Evolutionary conservation across 2,329 filamentous ascomycete species (phyloP).

Genomic region (Eurotiales sp.): DNA sequence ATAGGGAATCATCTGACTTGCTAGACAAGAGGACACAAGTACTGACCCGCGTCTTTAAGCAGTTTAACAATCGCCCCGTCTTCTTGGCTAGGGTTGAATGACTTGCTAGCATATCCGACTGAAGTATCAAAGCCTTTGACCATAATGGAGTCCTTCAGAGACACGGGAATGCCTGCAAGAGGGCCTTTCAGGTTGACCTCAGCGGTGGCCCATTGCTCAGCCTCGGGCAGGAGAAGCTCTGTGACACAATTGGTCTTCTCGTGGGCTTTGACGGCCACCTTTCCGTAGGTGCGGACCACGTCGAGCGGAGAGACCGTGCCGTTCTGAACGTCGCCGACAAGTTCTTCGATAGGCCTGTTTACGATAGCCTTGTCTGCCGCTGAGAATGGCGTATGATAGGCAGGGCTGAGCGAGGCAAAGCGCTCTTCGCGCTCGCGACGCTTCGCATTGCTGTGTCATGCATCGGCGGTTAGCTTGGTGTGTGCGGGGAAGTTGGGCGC

Average conservation of each 20-base stretch:
- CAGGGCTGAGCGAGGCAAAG: slow-evolving; percentile 62
- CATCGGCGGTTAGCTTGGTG: slow-evolving; percentile 8
- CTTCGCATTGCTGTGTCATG: slow-evolving; percentile 65
- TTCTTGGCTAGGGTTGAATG: slow-evolving; percentile 57
- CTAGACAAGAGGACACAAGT: neutral
- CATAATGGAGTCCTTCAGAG: slow-evolving; percentile 72
- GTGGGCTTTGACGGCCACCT: slow-evolving; percentile 78
- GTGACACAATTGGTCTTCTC: slow-evolving; percentile 85
- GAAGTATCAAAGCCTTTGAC: slow-evolving; percentile 79
- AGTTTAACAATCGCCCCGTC: slow-evolving; percentile 73
- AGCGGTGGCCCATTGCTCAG: slow-evolving; percentile 66
- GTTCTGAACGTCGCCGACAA: slow-evolving; percentile 75
- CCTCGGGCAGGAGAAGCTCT: slow-evolving; percentile 75
- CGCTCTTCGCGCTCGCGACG: slow-evolving; percentile 69
- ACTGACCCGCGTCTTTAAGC: slow-evolving; percentile 70
- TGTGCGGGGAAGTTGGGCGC: too few species aligned
- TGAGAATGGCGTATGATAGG: slow-evolving; percentile 65
- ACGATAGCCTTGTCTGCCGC: slow-evolving; percentile 64
- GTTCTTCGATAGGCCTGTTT: slow-evolving; percentile 67
- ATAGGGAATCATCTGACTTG: neutral
- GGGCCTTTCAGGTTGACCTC: slow-evolving; percentile 72
- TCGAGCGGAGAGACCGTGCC: slow-evolving; percentile 62
- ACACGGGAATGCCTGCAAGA: slow-evolving; percentile 81
- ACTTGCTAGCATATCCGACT: slow-evolving; percentile 71
- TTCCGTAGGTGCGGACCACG: slow-evolving; percentile 81